A percentile compares a stretch with the other conserved stretches of the same genome.
phyloP scores from a whole-genome alignment of 208 protist genomes.

The Tritrichomonas musculus region DNA sequence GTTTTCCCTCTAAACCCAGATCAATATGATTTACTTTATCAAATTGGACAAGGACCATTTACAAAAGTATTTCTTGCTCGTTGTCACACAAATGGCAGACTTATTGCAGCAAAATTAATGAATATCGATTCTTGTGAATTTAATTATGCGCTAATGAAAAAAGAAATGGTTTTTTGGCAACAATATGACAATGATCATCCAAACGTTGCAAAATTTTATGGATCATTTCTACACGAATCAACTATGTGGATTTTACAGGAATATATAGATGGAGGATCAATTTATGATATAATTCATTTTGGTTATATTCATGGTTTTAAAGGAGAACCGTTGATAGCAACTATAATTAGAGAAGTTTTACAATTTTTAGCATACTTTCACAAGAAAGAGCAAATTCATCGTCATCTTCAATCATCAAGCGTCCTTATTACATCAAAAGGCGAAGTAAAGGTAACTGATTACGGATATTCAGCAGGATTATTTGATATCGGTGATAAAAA shows the following conservation, averaged over 20 bases:
- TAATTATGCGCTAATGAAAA: not conserved
- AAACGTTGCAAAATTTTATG: not conserved
- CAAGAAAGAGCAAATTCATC: conserved; percentile 44
- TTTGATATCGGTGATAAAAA: conserved; percentile 20
- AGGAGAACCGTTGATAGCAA: conserved; percentile 40
- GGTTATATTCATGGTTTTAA: not conserved
- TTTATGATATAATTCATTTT: not conserved
- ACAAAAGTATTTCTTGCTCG: not conserved
- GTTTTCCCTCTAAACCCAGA: not conserved
- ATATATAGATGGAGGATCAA: conserved; percentile 18
- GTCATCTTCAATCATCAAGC: conserved; percentile 46
- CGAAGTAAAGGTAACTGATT: conserved; percentile 51
- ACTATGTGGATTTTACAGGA: not conserved
- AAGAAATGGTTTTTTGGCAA: not conserved
- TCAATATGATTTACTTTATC: not conserved
- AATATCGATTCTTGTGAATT: not conserved
- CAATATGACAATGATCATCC: not conserved
- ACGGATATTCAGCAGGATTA: conserved; percentile 43
- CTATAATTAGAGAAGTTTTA: conserved; percentile 44
- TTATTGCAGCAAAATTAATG: not conserved
- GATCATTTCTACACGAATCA: not conserved
- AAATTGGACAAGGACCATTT: not conserved
- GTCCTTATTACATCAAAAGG: conserved; percentile 45
- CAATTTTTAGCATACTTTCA: conserved; percentile 44
- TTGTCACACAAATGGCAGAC: not conserved